Evolutionary conservation across 2,329 filamentous ascomycete species (phyloP).

Genomic region (Diaporthe ampelina): DNA sequence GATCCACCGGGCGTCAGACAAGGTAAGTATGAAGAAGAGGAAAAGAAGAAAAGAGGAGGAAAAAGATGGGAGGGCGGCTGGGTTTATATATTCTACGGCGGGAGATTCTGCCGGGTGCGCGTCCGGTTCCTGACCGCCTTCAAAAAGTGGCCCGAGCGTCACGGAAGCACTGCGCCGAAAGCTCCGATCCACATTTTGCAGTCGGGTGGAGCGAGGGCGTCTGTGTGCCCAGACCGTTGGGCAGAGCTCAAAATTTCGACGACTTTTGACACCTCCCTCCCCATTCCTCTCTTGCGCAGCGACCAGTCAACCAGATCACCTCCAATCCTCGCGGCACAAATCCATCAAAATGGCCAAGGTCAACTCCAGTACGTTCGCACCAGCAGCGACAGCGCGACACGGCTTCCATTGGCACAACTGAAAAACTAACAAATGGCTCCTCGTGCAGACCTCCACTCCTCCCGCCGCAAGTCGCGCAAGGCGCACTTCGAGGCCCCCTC

Average conservation of each 20-base stretch:
- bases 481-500: constrained; percentile 97
- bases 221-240: not conserved
- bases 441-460: constrained; percentile 76
- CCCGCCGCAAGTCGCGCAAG: constrained; percentile 98
- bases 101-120: constrained; percentile 6
- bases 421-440: constrained; percentile 42
- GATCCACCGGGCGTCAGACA: constrained; percentile 56
- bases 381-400: not conserved
- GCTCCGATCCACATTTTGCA: constrained; percentile 40
- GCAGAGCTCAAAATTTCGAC: constrained; percentile 14
- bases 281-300: constrained; percentile 36
- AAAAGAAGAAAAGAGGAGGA: constrained; percentile 48
- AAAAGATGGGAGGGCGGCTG: constrained; percentile 36
- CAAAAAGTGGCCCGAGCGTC: not conserved
- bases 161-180: constrained; percentile 39
- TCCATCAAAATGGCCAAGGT: constrained; percentile 78
- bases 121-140: constrained; percentile 23
- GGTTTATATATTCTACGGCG: constrained; percentile 18
- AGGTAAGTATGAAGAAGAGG: constrained; percentile 65
- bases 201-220: not conserved
- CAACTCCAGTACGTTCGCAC: constrained; percentile 59
- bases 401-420: constrained; percentile 17
- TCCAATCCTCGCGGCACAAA: constrained; percentile 43
- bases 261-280: not conserved
- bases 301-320: constrained; percentile 37